phyloP scores from a whole-genome alignment of 352 stramenopile genomes.

The Pythium coloratum region DNA sequence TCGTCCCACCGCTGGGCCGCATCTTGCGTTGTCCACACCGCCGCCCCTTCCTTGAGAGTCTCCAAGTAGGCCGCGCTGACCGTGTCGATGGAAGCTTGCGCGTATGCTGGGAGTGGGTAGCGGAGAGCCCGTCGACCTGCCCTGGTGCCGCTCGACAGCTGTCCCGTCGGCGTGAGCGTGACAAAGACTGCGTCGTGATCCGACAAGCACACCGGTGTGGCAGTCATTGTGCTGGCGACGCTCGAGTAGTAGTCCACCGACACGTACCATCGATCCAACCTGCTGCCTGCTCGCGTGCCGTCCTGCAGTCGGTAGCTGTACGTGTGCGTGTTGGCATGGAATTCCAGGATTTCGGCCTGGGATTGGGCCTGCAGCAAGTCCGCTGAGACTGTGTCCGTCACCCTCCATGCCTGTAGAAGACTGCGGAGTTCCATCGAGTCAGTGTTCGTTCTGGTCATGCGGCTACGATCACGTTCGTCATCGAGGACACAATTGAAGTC shows the following conservation, averaged over 20 bases:
- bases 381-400: too few relatives aligned
- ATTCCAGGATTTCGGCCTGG: not conserved
- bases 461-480: not conserved
- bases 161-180: not conserved
- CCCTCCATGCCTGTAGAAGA: slow-evolving; percentile 5
- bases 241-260: not conserved
- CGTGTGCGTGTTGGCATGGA: slow-evolving; percentile 9
- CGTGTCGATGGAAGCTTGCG: not conserved
- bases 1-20: not conserved
- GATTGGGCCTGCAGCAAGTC: not conserved
- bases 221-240: not conserved
- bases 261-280: slow-evolving; percentile 2
- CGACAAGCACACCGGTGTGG: not conserved
- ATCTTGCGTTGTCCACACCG: not conserved
- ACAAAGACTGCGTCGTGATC: slow-evolving; percentile 5
- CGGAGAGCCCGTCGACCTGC: not conserved
- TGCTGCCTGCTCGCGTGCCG: not conserved
- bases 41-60: not conserved
- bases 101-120: not conserved
- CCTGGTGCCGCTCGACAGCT: not conserved
- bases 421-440: not conserved
- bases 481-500: slow-evolving; percentile 18
- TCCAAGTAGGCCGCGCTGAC: not conserved
- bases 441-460: not conserved
- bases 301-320: not conserved